A percentile compares a stretch with the other conserved stretches of the same genome.
Conservation (phyloP, 768 basidiomycete species). For the Lactarius quietus region DNA sequence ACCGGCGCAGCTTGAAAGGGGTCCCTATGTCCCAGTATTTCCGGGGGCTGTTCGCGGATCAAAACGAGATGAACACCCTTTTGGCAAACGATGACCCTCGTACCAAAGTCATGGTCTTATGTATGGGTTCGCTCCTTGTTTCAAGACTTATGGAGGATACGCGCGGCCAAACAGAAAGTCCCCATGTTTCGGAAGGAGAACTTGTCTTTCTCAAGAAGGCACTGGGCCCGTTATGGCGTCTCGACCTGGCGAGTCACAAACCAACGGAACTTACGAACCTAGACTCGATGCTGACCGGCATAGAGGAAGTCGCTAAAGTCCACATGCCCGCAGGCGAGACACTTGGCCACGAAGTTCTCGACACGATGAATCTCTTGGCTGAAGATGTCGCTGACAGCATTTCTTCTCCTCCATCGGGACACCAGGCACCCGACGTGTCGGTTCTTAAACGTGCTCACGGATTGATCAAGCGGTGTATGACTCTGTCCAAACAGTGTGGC, state of each 20-base stretch:
- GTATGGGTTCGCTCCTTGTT: constrained; percentile 4
- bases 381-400: background rate
- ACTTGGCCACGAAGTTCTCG: background rate
- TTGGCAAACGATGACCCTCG: background rate
- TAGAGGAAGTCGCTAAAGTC: background rate
- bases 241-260: background rate
- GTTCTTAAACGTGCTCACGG: background rate
- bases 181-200: constrained; percentile 2
- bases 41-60: background rate
- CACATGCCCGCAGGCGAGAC: background rate
- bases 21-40: background rate
- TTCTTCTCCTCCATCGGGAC: background rate
- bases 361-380: constrained; percentile 2
- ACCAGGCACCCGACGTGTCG: background rate
- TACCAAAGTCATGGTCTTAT: background rate
- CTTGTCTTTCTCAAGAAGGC: constrained; percentile 2
- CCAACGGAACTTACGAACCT: constrained; percentile 5
- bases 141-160: background rate
- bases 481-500: background rate
- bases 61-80: background rate
- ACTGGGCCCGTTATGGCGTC: constrained; percentile 5
- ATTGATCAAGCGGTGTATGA: background rate
- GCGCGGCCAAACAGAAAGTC: background rate
- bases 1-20: background rate
- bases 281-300: constrained; percentile 1